These are phyloP conservation scores for Pistacia atlantica DNA, from an alignment of 345 rosid genomes.

Conservation along the genomic window DNA sequence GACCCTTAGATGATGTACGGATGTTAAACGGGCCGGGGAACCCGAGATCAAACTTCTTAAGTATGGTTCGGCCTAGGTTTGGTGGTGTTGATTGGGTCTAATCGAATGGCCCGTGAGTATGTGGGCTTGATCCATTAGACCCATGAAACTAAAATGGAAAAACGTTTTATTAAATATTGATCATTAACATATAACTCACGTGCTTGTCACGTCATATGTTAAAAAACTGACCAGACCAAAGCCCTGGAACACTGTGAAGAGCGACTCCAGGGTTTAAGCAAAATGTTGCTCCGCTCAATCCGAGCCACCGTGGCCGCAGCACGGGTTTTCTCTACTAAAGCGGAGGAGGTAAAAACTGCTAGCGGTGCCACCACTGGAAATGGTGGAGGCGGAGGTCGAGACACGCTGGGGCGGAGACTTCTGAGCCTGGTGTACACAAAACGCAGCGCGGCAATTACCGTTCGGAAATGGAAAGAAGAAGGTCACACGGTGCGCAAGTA, in stretches of 20 bases:
- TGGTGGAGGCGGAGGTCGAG: conserved; percentile 37
- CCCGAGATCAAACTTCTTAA: too few species aligned
- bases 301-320: conserved; percentile 41
- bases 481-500: conserved; percentile 68
- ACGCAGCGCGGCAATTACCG: conserved; percentile 76
- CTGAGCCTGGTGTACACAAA: conserved; percentile 67
- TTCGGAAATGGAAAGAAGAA: conserved; percentile 75
- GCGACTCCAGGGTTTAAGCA: neutral
- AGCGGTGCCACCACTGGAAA: neutral
- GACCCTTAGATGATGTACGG: too few species aligned
- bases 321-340: conserved; percentile 47
- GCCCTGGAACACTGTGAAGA: neutral
- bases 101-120: too few species aligned
- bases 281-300: conserved; percentile 41
- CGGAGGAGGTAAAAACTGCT: conserved; percentile 19
- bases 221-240: neutral
- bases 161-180: neutral
- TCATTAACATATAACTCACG: neutral
- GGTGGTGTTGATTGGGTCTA: too few species aligned
- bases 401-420: conserved; percentile 73
- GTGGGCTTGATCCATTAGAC: too few species aligned
- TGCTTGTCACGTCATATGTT: neutral
- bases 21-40: too few species aligned
- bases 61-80: too few species aligned
- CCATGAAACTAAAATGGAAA: too few species aligned